Percentiles rank a stretch among this genome's conserved stretches.
phyloP scores from a whole-genome alignment of 1,139 yeast species.

The Nakaseomyces delphensis region DNA sequence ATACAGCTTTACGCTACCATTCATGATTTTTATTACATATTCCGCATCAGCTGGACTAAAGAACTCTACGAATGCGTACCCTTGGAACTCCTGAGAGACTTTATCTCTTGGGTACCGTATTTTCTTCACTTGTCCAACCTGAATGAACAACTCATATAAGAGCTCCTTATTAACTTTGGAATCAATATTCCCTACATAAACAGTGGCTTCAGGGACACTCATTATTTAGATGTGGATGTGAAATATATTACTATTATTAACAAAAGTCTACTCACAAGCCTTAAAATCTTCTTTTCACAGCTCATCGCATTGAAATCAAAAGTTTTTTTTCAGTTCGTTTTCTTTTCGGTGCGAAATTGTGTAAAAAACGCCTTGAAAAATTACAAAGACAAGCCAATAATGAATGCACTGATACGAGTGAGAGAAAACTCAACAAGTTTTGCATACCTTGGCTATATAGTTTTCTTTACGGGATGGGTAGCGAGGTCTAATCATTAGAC shows the following conservation, averaged over 20 bases:
- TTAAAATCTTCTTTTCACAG: too few relatives aligned
- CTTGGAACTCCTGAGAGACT: constrained; percentile 63
- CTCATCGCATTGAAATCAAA: neutral
- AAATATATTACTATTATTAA: too few relatives aligned
- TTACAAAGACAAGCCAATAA: neutral
- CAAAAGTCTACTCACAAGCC: too few relatives aligned
- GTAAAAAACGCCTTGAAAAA: neutral
- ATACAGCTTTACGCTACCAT: constrained; percentile 44
- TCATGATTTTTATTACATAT: constrained; percentile 55
- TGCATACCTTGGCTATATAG: too few relatives aligned
- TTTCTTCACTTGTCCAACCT: constrained; percentile 69
- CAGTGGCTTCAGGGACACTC: constrained; percentile 50
- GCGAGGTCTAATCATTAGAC: too few relatives aligned
- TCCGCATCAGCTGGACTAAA: constrained; percentile 53
- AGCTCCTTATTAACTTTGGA: constrained; percentile 58
- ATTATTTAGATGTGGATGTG: too few relatives aligned
- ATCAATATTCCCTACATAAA: constrained; percentile 81
- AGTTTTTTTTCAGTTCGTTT: neutral
- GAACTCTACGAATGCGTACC: constrained; percentile 83
- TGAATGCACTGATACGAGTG: neutral
- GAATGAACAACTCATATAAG: constrained; percentile 74
- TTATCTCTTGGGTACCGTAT: constrained; percentile 77
- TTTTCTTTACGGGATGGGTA: too few relatives aligned
- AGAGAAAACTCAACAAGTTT: neutral
- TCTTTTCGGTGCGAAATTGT: neutral